Conservation (phyloP, 331 rosid species). For the Rosa hybrid region DNA sequence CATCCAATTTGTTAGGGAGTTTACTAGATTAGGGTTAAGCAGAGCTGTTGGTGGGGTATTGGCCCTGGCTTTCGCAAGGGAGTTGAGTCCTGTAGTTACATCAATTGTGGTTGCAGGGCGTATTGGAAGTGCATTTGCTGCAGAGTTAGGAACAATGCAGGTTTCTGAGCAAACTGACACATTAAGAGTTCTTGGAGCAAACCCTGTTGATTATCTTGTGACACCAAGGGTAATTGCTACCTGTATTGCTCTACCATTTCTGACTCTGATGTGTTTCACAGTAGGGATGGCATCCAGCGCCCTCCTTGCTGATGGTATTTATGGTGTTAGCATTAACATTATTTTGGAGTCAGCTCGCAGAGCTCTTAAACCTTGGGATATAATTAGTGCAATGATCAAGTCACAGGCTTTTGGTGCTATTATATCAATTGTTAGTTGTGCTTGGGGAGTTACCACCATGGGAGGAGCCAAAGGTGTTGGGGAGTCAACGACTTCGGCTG, state of each 20-base stretch:
- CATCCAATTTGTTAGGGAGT: conserved; percentile 91
- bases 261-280: conserved; percentile 86
- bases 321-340: conserved; percentile 88
- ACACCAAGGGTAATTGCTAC: conserved; percentile 89
- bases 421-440: conserved; percentile 91
- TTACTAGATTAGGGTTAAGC: conserved; percentile 88
- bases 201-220: conserved; percentile 88
- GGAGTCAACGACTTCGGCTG: conserved; percentile 95
- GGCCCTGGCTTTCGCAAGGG: conserved; percentile 95
- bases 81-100: conserved; percentile 91
- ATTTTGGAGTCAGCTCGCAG: conserved; percentile 87
- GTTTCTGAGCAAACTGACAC: conserved; percentile 97
- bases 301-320: conserved; percentile 78
- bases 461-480: conserved; percentile 99
- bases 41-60: conserved; percentile 96
- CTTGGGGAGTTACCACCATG: conserved; percentile 89
- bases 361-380: conserved; percentile 86
- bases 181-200: conserved; percentile 85
- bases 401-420: conserved; percentile 91
- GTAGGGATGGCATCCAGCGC: conserved; percentile 94
- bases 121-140: conserved; percentile 96
- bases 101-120: conserved; percentile 95
- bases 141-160: conserved; percentile 99
- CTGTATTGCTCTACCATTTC: conserved; percentile 73
- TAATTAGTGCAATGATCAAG: conserved; percentile 90